Percentiles rank a stretch among this genome's conserved stretches.
Conservation (phyloP, 805 yeast genomes). For the Pichia paraexigua region DNA sequence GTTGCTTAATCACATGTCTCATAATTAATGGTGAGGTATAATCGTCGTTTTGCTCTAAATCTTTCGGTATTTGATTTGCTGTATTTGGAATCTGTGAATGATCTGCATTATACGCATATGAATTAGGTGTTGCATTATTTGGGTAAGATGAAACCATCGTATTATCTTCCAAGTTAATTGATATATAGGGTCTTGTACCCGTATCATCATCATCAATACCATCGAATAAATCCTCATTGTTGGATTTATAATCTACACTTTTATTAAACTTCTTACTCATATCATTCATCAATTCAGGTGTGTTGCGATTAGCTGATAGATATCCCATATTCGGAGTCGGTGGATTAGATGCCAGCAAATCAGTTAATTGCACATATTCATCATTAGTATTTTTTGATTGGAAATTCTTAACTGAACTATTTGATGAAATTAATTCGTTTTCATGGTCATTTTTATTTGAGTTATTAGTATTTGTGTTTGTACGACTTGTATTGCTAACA, state of each 20-base stretch:
- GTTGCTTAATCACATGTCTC: slow-evolving; percentile 46
- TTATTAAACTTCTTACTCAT: not conserved
- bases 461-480: not conserved
- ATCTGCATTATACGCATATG: slow-evolving; percentile 43
- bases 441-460: not conserved
- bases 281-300: not conserved
- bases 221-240: not conserved
- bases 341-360: slow-evolving; percentile 29
- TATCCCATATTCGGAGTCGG: slow-evolving; percentile 28
- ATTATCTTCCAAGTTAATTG: slow-evolving; percentile 21
- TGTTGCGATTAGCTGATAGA: not conserved
- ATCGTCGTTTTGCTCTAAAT: slow-evolving; percentile 31
- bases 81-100: slow-evolving; percentile 47
- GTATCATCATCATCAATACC: slow-evolving; percentile 18
- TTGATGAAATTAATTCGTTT: slow-evolving; percentile 10
- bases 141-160: slow-evolving; percentile 28
- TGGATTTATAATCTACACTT: not conserved
- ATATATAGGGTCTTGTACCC: slow-evolving; percentile 24
- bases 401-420: slow-evolving; percentile 19
- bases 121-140: slow-evolving; percentile 29
- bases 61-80: slow-evolving; percentile 34
- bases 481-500: slow-evolving; percentile 6
- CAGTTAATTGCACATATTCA: slow-evolving; percentile 28
- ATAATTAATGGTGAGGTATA: slow-evolving; percentile 52
- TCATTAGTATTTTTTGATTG: slow-evolving; percentile 32